Base-by-base conservation (phyloP, 1,284 basidiomycete genomes). In the Coniophora puteana region DNA sequence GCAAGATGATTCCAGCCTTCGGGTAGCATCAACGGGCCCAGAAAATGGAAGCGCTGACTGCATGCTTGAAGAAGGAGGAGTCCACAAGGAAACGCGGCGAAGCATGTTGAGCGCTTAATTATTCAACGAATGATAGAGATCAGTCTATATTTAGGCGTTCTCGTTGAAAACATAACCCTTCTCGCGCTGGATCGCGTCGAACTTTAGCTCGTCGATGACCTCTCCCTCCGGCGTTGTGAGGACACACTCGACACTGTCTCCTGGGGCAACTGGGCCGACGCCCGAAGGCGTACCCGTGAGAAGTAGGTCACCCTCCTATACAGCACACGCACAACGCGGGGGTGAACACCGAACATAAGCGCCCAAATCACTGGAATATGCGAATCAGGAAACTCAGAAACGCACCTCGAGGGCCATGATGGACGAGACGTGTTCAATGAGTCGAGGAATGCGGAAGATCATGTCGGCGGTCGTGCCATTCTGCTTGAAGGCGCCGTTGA, bases 381-480 rank as follows among this genome's bases (percentile, higher is more conserved):
- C 8, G 7, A 20, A 32, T 11, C n/a, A 32, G 12, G 13, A 16
- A 1, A 20, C 27, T 12, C 6, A 50, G 0, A 6, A 29, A 58
- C 81, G 53, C 30, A 85, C 90, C 74, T 97, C 93, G 14, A 98
- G 75, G 1, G 83, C 85, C 93, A 98, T 98, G 63, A 99, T 96
- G 13, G 88, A 87, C 3, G 93, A 94, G 35, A 96, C 78, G 56
- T 96, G 93, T 51, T 89, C 79, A 52, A 99, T 88, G 40, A 99
- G 74, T n/a, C 79, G 72, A 1, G 94, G 92, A 32, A 99, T 91
- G 33, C 74, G 74, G 71, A 95, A 95, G 48, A 98, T 89, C 95
- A 99, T 97, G 61, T 95, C 87, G 20, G 68, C 63, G 2, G 94
- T 94, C 25, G 75, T 79, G 4, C 93, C 95, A 45, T 88, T 73